phyloP scores from a whole-genome alignment of 176 grass and related monocot species.

The Melocanna baccifera region DNA sequence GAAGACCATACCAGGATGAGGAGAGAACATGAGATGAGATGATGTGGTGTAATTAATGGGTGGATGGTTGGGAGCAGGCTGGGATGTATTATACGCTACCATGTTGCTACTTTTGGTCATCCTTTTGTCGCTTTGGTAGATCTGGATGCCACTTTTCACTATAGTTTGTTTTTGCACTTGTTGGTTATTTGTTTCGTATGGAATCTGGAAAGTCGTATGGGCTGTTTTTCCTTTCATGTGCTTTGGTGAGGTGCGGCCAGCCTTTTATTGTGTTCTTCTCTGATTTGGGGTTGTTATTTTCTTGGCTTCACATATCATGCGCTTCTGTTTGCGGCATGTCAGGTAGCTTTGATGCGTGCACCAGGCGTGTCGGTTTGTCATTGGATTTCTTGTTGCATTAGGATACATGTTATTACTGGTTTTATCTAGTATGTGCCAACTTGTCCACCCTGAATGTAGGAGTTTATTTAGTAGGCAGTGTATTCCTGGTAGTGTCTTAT shows the following conservation, averaged over 20 bases:
- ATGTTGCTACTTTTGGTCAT: slow-evolving; percentile 25
- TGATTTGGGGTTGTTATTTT: slow-evolving; percentile 9
- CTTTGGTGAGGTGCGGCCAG: neutral
- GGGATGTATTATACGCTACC: slow-evolving; percentile 22
- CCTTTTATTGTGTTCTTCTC: slow-evolving; percentile 24
- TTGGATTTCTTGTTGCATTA: neutral
- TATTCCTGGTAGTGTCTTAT: neutral
- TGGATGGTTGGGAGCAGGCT: slow-evolving; percentile 12
- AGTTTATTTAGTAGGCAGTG: slow-evolving; percentile 22
- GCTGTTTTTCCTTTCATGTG: slow-evolving; percentile 45
- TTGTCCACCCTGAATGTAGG: neutral
- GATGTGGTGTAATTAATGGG: neutral
- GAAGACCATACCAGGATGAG: neutral
- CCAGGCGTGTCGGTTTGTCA: neutral
- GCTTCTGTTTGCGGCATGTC: neutral
- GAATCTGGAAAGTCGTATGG: slow-evolving; percentile 48
- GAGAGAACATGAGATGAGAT: slow-evolving; percentile 3
- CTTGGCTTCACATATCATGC: slow-evolving; percentile 6
- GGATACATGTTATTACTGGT: neutral
- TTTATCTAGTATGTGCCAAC: neutral
- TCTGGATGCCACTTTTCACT: slow-evolving; percentile 31
- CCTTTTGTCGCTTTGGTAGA: slow-evolving; percentile 35
- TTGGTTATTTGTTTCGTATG: slow-evolving; percentile 1
- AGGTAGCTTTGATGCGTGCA: neutral
- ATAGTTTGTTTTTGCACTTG: neutral